A percentile compares a stretch with the other conserved stretches of the same genome.
phyloP scores from a whole-genome alignment of 2,329 filamentous ascomycete species.

The Thielaviopsis ethacetica region DNA sequence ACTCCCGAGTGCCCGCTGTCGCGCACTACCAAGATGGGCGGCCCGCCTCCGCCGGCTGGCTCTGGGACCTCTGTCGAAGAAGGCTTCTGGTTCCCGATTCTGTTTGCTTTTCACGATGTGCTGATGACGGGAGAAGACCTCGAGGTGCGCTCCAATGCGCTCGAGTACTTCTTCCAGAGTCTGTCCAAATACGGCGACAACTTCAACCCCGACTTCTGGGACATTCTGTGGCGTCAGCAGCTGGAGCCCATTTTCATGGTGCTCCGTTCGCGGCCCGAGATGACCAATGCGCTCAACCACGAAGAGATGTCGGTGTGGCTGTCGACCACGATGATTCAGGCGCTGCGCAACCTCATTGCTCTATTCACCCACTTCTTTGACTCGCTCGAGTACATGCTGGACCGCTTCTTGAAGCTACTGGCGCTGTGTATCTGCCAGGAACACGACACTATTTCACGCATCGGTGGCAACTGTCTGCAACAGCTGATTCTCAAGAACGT shows the following conservation, averaged over 20 bases:
- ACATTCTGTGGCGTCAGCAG: constrained; percentile 91
- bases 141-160: constrained; percentile 76
- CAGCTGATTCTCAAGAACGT: constrained; percentile 95
- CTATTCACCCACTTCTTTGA: constrained; percentile 98
- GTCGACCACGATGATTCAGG: constrained; percentile 98
- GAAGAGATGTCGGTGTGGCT: constrained; percentile 98
- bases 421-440: constrained; percentile 97
- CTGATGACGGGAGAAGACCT: constrained; percentile 98
- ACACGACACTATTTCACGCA: constrained; percentile 94
- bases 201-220: constrained; percentile 93
- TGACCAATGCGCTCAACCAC: constrained; percentile 87
- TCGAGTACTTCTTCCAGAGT: constrained; percentile 94
- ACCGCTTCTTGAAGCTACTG: constrained; percentile 87
- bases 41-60: constrained; percentile 31
- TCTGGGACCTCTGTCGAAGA: constrained; percentile 82
- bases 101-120: constrained; percentile 97
- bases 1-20: constrained; percentile 91
- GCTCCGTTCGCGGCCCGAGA: constrained; percentile 85
- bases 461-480: constrained; percentile 95
- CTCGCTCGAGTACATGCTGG: constrained; percentile 90
- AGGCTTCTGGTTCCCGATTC: constrained; percentile 94
- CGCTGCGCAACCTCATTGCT: constrained; percentile 93
- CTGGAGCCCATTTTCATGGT: constrained; percentile 99
- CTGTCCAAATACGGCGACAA: constrained; percentile 78
- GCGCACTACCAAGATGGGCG: constrained; percentile 29